Base-by-base conservation (phyloP, 2,329 filamentous ascomycete species). In the Tolypocladium sp. region DNA sequence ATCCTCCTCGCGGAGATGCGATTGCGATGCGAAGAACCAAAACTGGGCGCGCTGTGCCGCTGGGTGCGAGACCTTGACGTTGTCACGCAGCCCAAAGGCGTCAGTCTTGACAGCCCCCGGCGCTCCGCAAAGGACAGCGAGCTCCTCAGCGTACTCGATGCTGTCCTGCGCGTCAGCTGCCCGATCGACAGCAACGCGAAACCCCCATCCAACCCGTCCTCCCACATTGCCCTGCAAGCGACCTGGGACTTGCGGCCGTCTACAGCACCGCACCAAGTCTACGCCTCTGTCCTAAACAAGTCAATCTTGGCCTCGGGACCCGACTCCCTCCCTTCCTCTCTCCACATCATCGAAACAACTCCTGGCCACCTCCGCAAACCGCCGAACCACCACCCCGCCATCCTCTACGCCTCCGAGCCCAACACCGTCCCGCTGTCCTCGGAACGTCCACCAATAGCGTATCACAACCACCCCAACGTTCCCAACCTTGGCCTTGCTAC, bases 11-110 rank as follows among this genome's bases (percentile, higher is more conserved):
- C 86, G 0, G 87, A 90, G 73, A 90, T 90, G 87, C 79, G 81
- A 37, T 84, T 90, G 22, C 76, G 86, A n/a, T 75, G 77, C 3
- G 80, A 89, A 62, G 79, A 82, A 22, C 87, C 87, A 0, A 88
- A 88, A 64, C 73, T 90, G 0, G 87, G 87, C 25, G 85, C 87
- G 1, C 71, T 90, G 9, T 89, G 86, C 69, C 82, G 87, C 59
- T 90, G 87, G 87, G 87, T 90, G 5, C 80, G 87, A 59, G 86
- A 89, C 66, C 74, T 90, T 33, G 87, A 90, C 65, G 82, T 89
- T 30, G 82, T 89, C 56, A 87, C 84, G 27, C 76, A 81, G 57
- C 74, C 82, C 0, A 76, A 76, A 2, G 77, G 77, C 3, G 71
- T 73, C 53, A 69, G 69, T 44, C 17, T 67, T 13, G 59, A 65